Percentiles rank a stretch among this genome's conserved stretches.
Conservation (phyloP, 805 yeast species). For the Starmerella etchellsii region DNA sequence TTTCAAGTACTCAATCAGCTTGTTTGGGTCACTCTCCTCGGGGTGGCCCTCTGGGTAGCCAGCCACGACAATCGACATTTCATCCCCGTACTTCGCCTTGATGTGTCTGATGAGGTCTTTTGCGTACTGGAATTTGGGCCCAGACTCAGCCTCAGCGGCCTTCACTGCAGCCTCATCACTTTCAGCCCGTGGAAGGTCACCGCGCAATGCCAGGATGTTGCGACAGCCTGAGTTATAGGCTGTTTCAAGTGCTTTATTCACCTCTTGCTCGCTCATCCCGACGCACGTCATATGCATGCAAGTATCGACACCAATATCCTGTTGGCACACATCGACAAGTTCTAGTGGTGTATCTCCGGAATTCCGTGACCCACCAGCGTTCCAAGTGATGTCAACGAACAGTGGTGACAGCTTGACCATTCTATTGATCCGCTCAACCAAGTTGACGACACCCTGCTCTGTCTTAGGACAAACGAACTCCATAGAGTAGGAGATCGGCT, state of each 20-base stretch:
- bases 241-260: constrained; percentile 71
- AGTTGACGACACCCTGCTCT: constrained; percentile 87
- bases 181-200: constrained; percentile 66
- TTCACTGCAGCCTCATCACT: neutral
- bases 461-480: constrained; percentile 98
- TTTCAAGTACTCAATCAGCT: constrained; percentile 51
- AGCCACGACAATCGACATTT: constrained; percentile 91
- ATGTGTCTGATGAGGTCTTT: constrained; percentile 74
- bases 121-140: constrained; percentile 62
- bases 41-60: constrained; percentile 98
- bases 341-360: constrained; percentile 64
- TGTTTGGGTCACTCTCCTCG: constrained; percentile 51
- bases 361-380: constrained; percentile 78
- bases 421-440: constrained; percentile 94
- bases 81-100: constrained; percentile 62
- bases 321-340: constrained; percentile 80
- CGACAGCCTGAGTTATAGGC: constrained; percentile 91
- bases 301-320: constrained; percentile 82
- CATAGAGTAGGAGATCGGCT: constrained; percentile 60
- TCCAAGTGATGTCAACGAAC: constrained; percentile 95
- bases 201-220: constrained; percentile 85
- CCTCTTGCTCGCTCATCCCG: constrained; percentile 69
- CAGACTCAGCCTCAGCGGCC: neutral
- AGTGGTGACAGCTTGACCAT: constrained; percentile 87
- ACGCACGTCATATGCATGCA: constrained; percentile 98